Base-by-base conservation (phyloP, 371 early-diverging fungal species). In the Mucor lusitanicus region DNA sequence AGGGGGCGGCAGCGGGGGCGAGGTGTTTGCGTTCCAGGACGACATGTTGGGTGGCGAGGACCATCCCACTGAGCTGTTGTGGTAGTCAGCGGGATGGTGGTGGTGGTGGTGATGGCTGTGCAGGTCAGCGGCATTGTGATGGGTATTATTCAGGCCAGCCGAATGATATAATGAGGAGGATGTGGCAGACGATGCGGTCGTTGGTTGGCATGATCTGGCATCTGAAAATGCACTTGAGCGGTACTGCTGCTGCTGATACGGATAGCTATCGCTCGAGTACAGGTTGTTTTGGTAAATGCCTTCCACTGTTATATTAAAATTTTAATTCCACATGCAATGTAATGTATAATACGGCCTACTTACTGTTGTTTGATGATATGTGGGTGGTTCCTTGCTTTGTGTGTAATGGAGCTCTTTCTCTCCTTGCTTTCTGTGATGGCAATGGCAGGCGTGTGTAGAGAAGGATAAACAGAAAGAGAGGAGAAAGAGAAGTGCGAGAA, bases 251-350 rank as follows among this genome's bases (percentile, higher is more conserved):
- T 44, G 63, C 37, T 63, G 56, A 54, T 73, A 69, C 37, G 65
- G 61, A 35, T 75, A 65, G 11, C 71, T 50, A 53, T 65, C 61
- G n/a, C 74, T 32, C 35, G 80, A 69, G 32, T 76, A 80, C 28
- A 80, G 39, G 42, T 61, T 75, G 33, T 68, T 74, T 58, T 73
- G 78, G 59, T 78, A 78, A 21, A 77, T 73, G 63, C 78, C 74
- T 69, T 80, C 81, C 81, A 80, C 75, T 40, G 6, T 57, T 50
- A 50, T 50, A 50, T 50, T 50, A 35, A 54, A 37, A 28, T 56
- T 11, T 48, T 23, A 35, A 35, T 35, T 37, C 27, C 58, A 58
- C 48, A 59, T 39, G 17, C 37, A 37, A 37, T 59, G 17, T 37
- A 42, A 25, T 42, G 42, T 21, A 19, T 32, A 33, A 37, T 13